Conservation (phyloP, 805 yeast species). For the Saturnispora galanensis region DNA sequence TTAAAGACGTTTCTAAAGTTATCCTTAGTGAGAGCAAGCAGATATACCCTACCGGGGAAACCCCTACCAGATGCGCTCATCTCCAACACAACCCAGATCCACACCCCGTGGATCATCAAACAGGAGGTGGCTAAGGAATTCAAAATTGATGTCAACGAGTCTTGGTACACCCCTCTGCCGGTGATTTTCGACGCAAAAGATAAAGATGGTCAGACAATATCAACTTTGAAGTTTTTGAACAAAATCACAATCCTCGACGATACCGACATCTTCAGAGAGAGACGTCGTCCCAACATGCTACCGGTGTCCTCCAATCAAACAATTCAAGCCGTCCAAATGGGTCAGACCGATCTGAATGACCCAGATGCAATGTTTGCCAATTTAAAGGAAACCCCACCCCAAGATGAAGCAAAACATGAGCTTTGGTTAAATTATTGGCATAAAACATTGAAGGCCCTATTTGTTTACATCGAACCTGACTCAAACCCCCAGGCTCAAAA, state of each 20-base stretch:
- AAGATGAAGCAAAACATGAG: constrained; percentile 29
- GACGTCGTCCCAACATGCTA: constrained; percentile 20
- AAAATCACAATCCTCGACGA: constrained; percentile 3
- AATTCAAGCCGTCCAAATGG: background rate
- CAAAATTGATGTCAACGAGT: constrained; percentile 44
- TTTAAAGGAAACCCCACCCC: constrained; percentile 29
- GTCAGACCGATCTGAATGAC: constrained; percentile 5
- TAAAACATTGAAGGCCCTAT: constrained; percentile 36
- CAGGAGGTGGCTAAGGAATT: constrained; percentile 62
- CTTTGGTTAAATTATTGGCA: constrained; percentile 48
- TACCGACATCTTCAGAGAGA: constrained; percentile 8
- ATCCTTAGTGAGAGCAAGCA: constrained; percentile 65
- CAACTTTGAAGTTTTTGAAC: background rate
- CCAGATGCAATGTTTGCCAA: constrained; percentile 22
- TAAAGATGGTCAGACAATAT: background rate
- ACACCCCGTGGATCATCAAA: constrained; percentile 86
- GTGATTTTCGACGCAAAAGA: background rate
- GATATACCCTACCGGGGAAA: constrained; percentile 47
- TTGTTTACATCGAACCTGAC: constrained; percentile 38
- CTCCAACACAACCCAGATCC: constrained; percentile 5
- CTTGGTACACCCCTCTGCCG: constrained; percentile 5
- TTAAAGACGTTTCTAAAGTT: constrained; percentile 83
- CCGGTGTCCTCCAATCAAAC: background rate
- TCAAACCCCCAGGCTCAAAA: constrained; percentile 27
- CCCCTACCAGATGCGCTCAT: constrained; percentile 3